Conservation (phyloP, 2,329 filamentous ascomycete species). For the Neocatenulostroma microsporum region DNA sequence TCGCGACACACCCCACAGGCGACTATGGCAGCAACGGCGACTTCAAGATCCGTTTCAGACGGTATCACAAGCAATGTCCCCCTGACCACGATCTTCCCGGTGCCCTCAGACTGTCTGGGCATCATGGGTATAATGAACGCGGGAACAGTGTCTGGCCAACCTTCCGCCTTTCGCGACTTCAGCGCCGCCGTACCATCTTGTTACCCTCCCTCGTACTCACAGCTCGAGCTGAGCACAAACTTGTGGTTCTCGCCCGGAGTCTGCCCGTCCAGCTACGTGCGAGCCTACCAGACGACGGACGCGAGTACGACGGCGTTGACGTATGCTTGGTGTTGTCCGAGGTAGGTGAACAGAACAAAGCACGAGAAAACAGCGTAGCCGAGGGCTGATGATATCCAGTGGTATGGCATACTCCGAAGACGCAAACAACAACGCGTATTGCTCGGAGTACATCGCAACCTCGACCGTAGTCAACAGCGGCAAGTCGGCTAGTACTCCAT, state of each 20-base stretch:
- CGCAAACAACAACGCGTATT: conserved; percentile 1
- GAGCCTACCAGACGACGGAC: neutral
- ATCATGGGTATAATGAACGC: neutral
- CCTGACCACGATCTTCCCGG: conserved; percentile 3
- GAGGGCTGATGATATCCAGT: too few relatives aligned
- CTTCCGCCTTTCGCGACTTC: conserved; percentile 3
- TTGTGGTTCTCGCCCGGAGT: conserved; percentile 5
- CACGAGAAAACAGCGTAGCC: neutral
- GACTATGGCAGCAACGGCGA: neutral
- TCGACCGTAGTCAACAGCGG: neutral
- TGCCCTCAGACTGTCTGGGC: neutral
- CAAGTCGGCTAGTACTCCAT: neutral
- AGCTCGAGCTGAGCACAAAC: neutral
- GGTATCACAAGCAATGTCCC: conserved; percentile 1
- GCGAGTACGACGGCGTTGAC: neutral
- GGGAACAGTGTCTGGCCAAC: conserved; percentile 1
- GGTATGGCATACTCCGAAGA: conserved; percentile 3
- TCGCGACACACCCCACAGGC: too few relatives aligned
- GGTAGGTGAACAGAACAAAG: neutral
- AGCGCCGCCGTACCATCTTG: neutral
- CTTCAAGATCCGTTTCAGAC: too few relatives aligned
- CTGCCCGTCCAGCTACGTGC: conserved; percentile 3
- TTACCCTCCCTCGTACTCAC: neutral
- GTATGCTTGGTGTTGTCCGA: conserved; percentile 5
- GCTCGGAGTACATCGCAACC: conserved; percentile 1